Evolutionary conservation across 352 stramenopile species (phyloP).

Genomic region (Thalassiosira ordinaria): DNA sequence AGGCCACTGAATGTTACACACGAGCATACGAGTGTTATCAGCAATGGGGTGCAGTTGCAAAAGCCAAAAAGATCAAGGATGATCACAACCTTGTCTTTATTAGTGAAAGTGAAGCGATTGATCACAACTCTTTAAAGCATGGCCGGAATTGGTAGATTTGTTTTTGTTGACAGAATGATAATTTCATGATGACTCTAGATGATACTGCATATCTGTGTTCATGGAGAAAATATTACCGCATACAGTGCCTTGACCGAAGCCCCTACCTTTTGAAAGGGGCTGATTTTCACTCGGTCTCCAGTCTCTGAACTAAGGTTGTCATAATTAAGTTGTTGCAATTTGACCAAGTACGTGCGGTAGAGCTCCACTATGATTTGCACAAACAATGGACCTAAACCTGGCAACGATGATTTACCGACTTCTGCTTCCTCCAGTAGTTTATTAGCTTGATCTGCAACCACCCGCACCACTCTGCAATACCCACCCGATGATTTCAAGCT

Average conservation of each 20-base stretch:
- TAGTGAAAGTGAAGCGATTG: too few species aligned
- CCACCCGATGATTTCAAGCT: slow-evolving; percentile 10
- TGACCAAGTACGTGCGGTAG: slow-evolving; percentile 37
- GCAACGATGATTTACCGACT: slow-evolving; percentile 24
- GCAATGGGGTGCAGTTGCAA: slow-evolving; percentile 11
- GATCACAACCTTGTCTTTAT: neutral
- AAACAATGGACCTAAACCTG: slow-evolving; percentile 28
- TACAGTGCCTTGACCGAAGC: slow-evolving; percentile 9
- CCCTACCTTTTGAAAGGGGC: slow-evolving; percentile 5
- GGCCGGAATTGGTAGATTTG: too few species aligned
- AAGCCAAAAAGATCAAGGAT: slow-evolving; percentile 1
- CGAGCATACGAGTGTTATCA: slow-evolving; percentile 6
- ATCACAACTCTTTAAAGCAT: too few species aligned
- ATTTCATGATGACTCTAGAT: too few species aligned
- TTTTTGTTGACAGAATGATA: too few species aligned
- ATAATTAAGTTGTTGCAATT: slow-evolving; percentile 29
- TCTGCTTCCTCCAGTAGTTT: slow-evolving; percentile 17
- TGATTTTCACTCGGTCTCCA: slow-evolving; percentile 28
- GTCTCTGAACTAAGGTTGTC: slow-evolving; percentile 21
- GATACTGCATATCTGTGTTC: too few species aligned
- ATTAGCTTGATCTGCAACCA: slow-evolving; percentile 25
- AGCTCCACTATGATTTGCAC: slow-evolving; percentile 50
- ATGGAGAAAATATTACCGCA: too few species aligned
- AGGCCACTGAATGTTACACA: slow-evolving; percentile 6
- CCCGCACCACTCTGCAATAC: slow-evolving; percentile 31